Evolutionary conservation across 1,284 basidiomycete genomes (phyloP).

Genomic region (Sparassis latifolia): DNA sequence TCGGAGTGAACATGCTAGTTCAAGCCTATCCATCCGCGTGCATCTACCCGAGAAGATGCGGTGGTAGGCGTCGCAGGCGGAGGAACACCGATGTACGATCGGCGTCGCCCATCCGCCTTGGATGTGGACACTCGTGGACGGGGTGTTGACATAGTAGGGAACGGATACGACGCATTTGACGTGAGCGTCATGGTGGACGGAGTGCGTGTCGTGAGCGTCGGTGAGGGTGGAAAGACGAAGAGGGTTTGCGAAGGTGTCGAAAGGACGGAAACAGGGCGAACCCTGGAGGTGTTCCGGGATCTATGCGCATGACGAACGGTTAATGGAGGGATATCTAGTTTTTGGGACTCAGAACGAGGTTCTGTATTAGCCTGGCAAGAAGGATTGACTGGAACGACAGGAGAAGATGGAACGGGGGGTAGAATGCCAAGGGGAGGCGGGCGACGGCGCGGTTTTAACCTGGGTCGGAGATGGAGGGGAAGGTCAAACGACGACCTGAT

Average conservation of each 20-base stretch:
- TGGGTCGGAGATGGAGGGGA: constrained; percentile 27
- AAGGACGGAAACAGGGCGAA: constrained; percentile 16
- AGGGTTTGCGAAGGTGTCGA: constrained; percentile 62
- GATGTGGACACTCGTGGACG: constrained; percentile 65
- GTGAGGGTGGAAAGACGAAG: constrained; percentile 79
- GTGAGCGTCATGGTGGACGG: constrained; percentile 72
- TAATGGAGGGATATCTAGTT: constrained; percentile 47
- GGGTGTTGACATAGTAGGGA: constrained; percentile 49
- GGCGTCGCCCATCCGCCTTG: constrained; percentile 55
- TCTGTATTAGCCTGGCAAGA: constrained; percentile 19
- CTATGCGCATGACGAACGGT: constrained; percentile 30
- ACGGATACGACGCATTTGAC: constrained; percentile 50
- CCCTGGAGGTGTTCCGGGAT: constrained; percentile 12
- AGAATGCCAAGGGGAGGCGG: constrained; percentile 53
- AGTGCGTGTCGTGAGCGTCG: constrained; percentile 54
- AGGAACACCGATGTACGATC: constrained; percentile 65
- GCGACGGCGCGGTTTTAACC: constrained; percentile 47
- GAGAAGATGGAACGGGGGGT: constrained; percentile 64
- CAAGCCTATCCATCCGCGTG: constrained; percentile 52
- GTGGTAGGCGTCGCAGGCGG: constrained; percentile 70
- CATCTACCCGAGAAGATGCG: constrained; percentile 76
- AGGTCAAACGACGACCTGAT: constrained; percentile 47
- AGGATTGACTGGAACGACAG: constrained; percentile 23
- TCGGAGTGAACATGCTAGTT: constrained; percentile 2
- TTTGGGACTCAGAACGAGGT: constrained; percentile 44